Base-by-base conservation (phyloP, 441 rosid species). In the Euphorbia schlechtendalii region DNA sequence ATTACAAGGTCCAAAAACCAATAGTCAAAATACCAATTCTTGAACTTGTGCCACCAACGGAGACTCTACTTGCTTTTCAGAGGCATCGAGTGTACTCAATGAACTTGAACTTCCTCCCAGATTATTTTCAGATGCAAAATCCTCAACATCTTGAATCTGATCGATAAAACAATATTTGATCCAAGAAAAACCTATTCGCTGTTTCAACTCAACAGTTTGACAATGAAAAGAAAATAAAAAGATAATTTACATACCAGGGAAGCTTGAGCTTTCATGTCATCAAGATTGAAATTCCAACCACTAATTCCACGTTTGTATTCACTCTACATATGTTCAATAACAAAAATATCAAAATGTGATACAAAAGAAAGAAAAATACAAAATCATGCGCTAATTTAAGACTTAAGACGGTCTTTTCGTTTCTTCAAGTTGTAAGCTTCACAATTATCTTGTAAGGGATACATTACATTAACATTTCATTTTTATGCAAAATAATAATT, bases 301-400 rank as follows among this genome's bases (percentile, higher is more conserved):
- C 99, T 90, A 54, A 90, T 93, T 70, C 97, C 99, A 69, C 99
- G 83, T 74, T 93, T 93, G 66, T 93, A 88, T 77, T 93, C 97
- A 80, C 87, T 93, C 99, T 90, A 71, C 76, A 83, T 56, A 63
- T 32, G 63, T 82, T 49, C 67, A 72, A 60, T 70, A 76, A 65
- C 51, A 20, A 51, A 36, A 46, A 55, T 38, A 60, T 34, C 49
- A 61, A 32, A 62, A 41, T 4, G n/a, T 56, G 13, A 18, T 13
- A 62, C 3, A 4, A 32, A 28, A 69, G 36, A 43, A 55, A 48
- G 63, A 17, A 27, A 22, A 5, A 54, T 9, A 40, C 34, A 27
- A 7, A 14, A 1, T 64, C 30, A 34, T 51, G 34, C 9, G 43
- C 8, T 52, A 13, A 17, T 36, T 11, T 46, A 22, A 51, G 51